Conservation (phyloP, 306 rosid genomes). For the Oemleria cerasiformis region DNA sequence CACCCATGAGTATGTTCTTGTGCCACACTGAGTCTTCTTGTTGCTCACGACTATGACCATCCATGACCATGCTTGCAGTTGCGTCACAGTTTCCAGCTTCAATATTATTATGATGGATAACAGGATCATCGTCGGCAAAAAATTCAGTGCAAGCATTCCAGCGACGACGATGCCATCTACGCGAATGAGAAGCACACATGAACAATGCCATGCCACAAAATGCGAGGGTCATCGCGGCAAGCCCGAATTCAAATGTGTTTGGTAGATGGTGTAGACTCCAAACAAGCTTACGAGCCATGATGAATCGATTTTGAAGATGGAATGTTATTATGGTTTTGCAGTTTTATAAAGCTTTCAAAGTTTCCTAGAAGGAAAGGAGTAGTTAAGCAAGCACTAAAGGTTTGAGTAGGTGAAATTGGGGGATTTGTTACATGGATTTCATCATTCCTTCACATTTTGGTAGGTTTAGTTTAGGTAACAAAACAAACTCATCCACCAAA, state of each 20-base stretch:
- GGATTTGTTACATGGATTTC: conserved; percentile 37
- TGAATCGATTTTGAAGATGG: conserved; percentile 15
- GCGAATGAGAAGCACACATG: conserved; percentile 80
- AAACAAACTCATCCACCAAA: background rate
- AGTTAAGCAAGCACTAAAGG: too few species aligned
- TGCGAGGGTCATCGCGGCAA: conserved; percentile 45
- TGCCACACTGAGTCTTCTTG: conserved; percentile 65
- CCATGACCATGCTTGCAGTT: background rate
- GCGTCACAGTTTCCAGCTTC: conserved; percentile 11
- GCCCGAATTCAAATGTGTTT: conserved; percentile 37
- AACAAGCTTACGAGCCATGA: conserved; percentile 65
- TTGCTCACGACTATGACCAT: conserved; percentile 15
- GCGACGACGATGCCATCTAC: conserved; percentile 31
- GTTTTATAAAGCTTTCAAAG: conserved; percentile 13
- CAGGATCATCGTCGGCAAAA: conserved; percentile 7
- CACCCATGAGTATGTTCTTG: conserved; percentile 91
- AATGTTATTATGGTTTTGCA: conserved; percentile 5
- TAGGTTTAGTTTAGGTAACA: background rate
- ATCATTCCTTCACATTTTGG: too few species aligned
- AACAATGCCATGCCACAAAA: conserved; percentile 57
- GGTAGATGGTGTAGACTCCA: conserved; percentile 20
- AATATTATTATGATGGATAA: conserved; percentile 21
- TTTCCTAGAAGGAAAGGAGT: conserved; percentile 12
- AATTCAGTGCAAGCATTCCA: conserved; percentile 41
- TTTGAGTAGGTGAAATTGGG: conserved; percentile 38